phyloP scores from a whole-genome alignment of 257 asterid species.

The Euphrasia confusa region DNA sequence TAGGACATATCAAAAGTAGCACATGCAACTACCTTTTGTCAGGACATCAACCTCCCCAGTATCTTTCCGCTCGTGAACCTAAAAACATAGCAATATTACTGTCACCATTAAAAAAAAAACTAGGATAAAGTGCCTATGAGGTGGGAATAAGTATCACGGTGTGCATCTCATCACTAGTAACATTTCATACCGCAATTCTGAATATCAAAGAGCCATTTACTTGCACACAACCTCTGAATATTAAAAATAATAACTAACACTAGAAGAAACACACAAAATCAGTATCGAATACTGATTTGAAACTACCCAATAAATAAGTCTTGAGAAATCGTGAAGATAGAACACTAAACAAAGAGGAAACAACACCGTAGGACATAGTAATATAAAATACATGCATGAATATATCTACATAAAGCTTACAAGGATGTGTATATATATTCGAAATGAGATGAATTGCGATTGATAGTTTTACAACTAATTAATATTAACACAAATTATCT shows the following conservation, averaged over 20 bases:
- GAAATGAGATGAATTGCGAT: constrained; percentile 8
- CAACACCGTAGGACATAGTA: background rate
- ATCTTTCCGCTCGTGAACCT: constrained; percentile 92
- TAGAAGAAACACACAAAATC: background rate
- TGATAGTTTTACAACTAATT: constrained; percentile 1
- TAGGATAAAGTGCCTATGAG: constrained; percentile 11
- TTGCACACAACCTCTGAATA: background rate
- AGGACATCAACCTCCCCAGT: constrained; percentile 94
- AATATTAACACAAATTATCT: constrained; percentile 8
- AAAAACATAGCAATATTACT: constrained; percentile 20
- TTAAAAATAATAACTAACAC: background rate
- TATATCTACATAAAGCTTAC: background rate
- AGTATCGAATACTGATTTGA: constrained; percentile 9
- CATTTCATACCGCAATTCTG: background rate
- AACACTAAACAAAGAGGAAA: constrained; percentile 6
- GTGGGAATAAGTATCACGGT: constrained; percentile 12
- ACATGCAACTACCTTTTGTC: constrained; percentile 63
- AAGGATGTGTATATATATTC: background rate
- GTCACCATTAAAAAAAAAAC: constrained; percentile 4
- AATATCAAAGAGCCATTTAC: constrained; percentile 1
- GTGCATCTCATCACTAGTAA: background rate
- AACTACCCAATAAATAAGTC: background rate
- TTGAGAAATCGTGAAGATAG: background rate
- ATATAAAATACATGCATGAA: background rate
- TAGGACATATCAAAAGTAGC: background rate